These are phyloP conservation scores for Rhizophora apiculata DNA, from an alignment of 345 rosid species.

Conservation along the genomic window DNA sequence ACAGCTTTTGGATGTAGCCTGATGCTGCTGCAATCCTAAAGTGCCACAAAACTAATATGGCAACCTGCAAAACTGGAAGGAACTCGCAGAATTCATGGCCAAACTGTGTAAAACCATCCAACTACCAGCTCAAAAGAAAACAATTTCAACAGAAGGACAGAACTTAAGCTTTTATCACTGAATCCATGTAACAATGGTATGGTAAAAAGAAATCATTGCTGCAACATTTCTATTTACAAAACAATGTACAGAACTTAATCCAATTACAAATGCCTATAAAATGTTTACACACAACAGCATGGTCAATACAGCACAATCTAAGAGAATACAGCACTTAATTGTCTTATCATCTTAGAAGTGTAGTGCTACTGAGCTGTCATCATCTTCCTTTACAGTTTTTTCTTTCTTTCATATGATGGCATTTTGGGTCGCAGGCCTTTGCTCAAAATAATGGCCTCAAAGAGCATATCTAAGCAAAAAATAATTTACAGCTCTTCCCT, in stretches of 20 bases:
- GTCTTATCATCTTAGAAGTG: too few relatives aligned
- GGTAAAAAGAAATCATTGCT: slow-evolving; percentile 15
- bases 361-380: neutral
- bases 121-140: neutral
- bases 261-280: slow-evolving; percentile 1
- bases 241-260: slow-evolving; percentile 24
- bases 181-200: slow-evolving; percentile 3
- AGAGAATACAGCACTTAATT: neutral
- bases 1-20: too few relatives aligned
- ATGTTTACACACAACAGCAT: slow-evolving; percentile 12
- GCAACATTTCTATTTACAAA: slow-evolving; percentile 46
- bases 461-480: slow-evolving; percentile 1
- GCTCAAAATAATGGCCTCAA: slow-evolving; percentile 16
- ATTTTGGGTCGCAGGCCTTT: neutral
- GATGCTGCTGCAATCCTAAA: too few relatives aligned
- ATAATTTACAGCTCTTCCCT: too few relatives aligned
- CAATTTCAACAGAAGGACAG: neutral
- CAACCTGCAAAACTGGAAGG: neutral
- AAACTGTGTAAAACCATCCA: neutral
- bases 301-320: neutral
- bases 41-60: neutral
- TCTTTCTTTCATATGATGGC: neutral
- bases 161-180: too few relatives aligned
- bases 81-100: neutral
- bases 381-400: neutral